Evolutionary conservation across 1,284 basidiomycete genomes (phyloP).

Genomic region (Rhodotorula sp.): DNA sequence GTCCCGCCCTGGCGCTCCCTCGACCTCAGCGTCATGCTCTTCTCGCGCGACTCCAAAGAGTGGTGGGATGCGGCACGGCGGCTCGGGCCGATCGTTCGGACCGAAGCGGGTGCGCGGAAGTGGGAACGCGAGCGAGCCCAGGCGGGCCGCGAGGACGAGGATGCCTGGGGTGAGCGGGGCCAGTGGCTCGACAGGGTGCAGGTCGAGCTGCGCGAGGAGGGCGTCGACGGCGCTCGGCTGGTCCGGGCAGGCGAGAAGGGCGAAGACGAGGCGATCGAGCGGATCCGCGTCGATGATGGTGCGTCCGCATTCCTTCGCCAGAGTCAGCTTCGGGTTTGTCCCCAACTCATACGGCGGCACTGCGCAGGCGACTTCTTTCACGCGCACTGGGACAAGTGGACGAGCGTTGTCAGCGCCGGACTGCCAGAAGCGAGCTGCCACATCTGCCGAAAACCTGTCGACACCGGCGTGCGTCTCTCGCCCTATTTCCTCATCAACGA

Average conservation of each 20-base stretch:
- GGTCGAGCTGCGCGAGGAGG: conserved; percentile 56
- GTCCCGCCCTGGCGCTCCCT: conserved; percentile 37
- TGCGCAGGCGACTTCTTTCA: conserved; percentile 58
- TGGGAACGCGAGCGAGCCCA: conserved; percentile 18
- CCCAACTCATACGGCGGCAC: conserved; percentile 22
- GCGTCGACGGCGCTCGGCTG: conserved; percentile 67
- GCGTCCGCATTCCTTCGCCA: conserved; percentile 33
- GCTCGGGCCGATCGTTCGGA: conserved; percentile 23
- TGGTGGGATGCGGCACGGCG: conserved; percentile 36
- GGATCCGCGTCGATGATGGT: conserved; percentile 70
- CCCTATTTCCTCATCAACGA: conserved; percentile 6
- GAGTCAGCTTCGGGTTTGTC: neutral
- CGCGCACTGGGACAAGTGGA: conserved; percentile 61
- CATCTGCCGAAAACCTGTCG: conserved; percentile 59
- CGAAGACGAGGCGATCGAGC: conserved; percentile 45
- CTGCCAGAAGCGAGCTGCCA: conserved; percentile 55
- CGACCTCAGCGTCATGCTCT: conserved; percentile 30
- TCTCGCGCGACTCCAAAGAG: conserved; percentile 9
- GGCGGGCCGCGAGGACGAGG: conserved; percentile 5
- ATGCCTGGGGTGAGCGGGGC: conserved; percentile 33
- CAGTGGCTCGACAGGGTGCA: conserved; percentile 24
- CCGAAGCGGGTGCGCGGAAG: conserved; percentile 28
- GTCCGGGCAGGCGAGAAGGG: conserved; percentile 42
- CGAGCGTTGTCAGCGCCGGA: conserved; percentile 49
- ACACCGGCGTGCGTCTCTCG: conserved; percentile 55